Conservation (phyloP, 306 rosid genomes). For the Gleditsia sinensis region DNA sequence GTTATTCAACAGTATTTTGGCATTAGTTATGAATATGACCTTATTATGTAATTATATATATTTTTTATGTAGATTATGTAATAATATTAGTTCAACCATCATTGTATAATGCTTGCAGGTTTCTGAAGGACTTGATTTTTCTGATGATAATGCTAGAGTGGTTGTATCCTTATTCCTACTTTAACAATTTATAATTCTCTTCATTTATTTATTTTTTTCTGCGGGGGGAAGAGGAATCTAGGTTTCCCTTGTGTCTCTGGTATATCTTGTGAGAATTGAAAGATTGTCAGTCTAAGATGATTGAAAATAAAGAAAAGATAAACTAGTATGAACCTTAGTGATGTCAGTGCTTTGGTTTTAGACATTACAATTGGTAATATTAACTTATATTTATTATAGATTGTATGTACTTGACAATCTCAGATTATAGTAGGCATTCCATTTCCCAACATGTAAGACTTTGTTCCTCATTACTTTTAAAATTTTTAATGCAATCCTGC, state of each 20-base stretch:
- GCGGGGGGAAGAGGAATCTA: background rate
- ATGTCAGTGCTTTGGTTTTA: constrained; percentile 19
- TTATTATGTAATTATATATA: constrained; percentile 22
- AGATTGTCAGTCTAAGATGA: constrained; percentile 19
- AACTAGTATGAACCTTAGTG: background rate
- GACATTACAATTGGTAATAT: constrained; percentile 8
- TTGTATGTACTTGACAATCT: constrained; percentile 64
- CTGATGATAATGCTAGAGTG: constrained; percentile 91
- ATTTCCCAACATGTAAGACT: constrained; percentile 89
- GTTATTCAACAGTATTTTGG: background rate
- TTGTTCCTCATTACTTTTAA: constrained; percentile 28
- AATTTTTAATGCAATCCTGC: constrained; percentile 21
- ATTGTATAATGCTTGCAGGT: constrained; percentile 61
- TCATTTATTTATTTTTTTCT: too few relatives aligned
- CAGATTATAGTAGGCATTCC: constrained; percentile 96
- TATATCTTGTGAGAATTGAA: constrained; percentile 13
- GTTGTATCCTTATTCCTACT: constrained; percentile 82
- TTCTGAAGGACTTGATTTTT: constrained; percentile 95
- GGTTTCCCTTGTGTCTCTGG: constrained; percentile 1
- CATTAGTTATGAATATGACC: constrained; percentile 18
- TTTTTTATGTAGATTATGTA: too few relatives aligned
- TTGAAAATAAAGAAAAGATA: constrained; percentile 13
- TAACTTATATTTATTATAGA: constrained; percentile 11
- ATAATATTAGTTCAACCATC: constrained; percentile 35
- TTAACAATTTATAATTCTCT: background rate